These are phyloP conservation scores for Melanopsichium pennsylvanicum DNA, from an alignment of 1,284 basidiomycete species.

Conservation along the genomic window DNA sequence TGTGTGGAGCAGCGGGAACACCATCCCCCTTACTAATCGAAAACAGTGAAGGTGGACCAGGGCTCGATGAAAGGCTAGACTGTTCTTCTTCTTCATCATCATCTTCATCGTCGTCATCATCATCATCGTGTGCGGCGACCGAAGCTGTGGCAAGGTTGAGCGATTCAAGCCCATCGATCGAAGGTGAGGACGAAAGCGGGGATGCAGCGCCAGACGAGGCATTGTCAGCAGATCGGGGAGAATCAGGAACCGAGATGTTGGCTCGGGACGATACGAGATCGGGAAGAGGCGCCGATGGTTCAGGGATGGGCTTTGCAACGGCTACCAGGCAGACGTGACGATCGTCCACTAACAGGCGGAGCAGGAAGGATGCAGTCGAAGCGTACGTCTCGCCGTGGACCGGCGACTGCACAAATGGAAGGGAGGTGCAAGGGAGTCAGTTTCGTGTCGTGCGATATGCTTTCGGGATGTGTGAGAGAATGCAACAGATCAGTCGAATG, in stretches of 20 bases:
- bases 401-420: conserved; percentile 22
- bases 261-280: conserved; percentile 4
- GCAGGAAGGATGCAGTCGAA: conserved; percentile 54
- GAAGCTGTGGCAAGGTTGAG: conserved; percentile 7
- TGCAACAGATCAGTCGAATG: no score
- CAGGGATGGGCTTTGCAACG: conserved; percentile 55
- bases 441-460: no score
- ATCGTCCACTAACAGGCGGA: conserved; percentile 59
- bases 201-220: conserved; percentile 10
- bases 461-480: no score
- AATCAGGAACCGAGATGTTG: neutral
- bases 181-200: neutral
- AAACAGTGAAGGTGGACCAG: conserved; percentile 15
- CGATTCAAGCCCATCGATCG: conserved; percentile 7
- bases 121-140: neutral
- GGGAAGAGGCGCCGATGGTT: conserved; percentile 33
- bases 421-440: no score
- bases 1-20: conserved; percentile 12
- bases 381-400: conserved; percentile 55
- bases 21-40: neutral
- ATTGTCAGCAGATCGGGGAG: neutral
- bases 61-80: conserved; percentile 12
- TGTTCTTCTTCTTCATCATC: neutral
- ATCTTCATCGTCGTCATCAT: neutral
- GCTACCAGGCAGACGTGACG: conserved; percentile 59